Evolutionary conservation across 1,284 basidiomycete species (phyloP).

Genomic region (Fomitopsis schrenkii): DNA sequence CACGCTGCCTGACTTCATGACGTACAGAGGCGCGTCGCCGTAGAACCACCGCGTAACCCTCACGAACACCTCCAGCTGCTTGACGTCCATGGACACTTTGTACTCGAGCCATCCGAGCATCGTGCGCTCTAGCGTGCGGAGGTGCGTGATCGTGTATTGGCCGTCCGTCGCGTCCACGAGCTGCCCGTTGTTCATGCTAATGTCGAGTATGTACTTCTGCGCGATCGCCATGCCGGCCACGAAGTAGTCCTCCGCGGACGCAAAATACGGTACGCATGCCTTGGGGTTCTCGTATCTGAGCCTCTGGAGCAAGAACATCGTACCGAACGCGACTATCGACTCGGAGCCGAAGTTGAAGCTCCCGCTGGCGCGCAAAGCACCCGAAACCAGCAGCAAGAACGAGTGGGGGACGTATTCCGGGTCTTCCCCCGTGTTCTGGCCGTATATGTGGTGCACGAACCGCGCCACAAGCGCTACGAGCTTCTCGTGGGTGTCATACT

Average conservation of each 20-base stretch:
- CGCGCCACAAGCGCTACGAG: neutral
- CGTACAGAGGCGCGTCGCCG: neutral
- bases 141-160: no score
- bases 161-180: neutral
- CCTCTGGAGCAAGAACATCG: neutral
- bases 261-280: neutral
- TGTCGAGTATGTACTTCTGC: neutral
- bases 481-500: neutral
- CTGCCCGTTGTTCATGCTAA: neutral
- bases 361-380: neutral
- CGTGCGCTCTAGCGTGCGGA: neutral
- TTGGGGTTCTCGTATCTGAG: neutral
- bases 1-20: neutral
- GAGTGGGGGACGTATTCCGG: neutral
- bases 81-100: neutral
- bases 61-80: neutral
- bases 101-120: neutral
- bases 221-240: neutral
- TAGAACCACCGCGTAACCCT: neutral
- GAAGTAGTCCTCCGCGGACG: neutral
- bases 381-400: neutral
- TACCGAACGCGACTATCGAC: neutral
- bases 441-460: neutral
- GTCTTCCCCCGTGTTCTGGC: neutral
- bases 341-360: neutral